Percentiles rank a stretch among this genome's conserved stretches.
phyloP scores from a whole-genome alignment of 1,284 basidiomycete genomes.

The Austroboletus sp. region DNA sequence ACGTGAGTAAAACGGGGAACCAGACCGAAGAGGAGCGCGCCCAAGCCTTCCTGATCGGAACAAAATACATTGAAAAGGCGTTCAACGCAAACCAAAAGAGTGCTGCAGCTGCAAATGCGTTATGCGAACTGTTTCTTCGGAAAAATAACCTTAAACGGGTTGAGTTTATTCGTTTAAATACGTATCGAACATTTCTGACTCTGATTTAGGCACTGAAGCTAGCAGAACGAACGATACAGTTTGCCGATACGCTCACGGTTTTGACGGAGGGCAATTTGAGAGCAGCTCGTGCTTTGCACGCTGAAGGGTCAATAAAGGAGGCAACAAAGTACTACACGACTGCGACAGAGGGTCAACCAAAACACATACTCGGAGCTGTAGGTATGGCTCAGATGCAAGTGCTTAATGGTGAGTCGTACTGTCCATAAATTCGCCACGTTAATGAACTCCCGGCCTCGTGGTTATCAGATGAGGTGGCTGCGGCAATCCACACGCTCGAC shows the following conservation, averaged over 20 bases:
- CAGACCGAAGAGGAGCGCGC: slow-evolving; percentile 56
- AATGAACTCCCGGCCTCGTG: not conserved
- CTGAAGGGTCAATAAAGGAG: slow-evolving; percentile 52
- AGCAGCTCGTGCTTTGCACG: slow-evolving; percentile 73
- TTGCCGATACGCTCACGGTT: slow-evolving; percentile 76
- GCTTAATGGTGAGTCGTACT: slow-evolving; percentile 53
- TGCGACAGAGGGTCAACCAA: slow-evolving; percentile 68
- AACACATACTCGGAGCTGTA: slow-evolving; percentile 71
- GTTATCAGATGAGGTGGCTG: slow-evolving; percentile 60
- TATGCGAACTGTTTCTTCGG: slow-evolving; percentile 68
- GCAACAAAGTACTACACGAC: slow-evolving; percentile 70
- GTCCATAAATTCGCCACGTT: not conserved
- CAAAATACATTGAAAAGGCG: slow-evolving; percentile 62
- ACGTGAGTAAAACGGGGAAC: slow-evolving; percentile 64
- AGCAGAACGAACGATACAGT: slow-evolving; percentile 87
- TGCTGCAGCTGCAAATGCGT: slow-evolving; percentile 69
- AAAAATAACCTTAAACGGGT: slow-evolving; percentile 55
- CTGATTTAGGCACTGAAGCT: slow-evolving; percentile 70
- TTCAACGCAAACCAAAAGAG: slow-evolving; percentile 73
- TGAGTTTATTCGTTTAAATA: slow-evolving; percentile 15
- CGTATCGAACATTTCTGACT: slow-evolving; percentile 1
- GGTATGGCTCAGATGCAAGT: slow-evolving; percentile 84
- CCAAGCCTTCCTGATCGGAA: slow-evolving; percentile 51
- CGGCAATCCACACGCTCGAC: slow-evolving; percentile 83
- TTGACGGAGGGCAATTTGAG: slow-evolving; percentile 75